Evolutionary conservation across 2,329 filamentous ascomycete genomes (phyloP).

Genomic region (Teratosphaeria destructans): DNA sequence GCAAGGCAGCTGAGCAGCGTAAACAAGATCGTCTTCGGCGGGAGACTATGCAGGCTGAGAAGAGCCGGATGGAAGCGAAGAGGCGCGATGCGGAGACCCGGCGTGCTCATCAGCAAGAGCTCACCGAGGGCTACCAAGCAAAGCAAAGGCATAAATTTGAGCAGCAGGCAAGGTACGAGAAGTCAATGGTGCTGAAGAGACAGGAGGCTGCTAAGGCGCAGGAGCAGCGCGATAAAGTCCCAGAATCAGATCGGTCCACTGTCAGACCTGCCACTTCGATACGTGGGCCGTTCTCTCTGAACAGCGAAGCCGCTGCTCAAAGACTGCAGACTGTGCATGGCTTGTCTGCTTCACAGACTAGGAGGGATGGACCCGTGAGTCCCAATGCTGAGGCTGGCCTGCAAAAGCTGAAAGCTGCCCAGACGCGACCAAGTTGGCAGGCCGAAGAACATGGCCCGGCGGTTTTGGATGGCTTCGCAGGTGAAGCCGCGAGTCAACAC

Average conservation of each 20-base stretch:
- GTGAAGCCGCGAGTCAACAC: not conserved
- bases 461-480: not conserved
- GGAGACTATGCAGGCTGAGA: not conserved
- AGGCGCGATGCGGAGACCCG: not conserved
- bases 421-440: not conserved
- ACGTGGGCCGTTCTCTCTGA: constrained; percentile 4
- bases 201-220: not conserved
- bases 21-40: not conserved
- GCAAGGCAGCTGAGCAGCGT: not conserved
- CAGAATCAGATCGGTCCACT: not conserved
- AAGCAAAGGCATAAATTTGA: not conserved
- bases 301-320: constrained; percentile 4
- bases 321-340: not conserved
- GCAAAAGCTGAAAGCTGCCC: not conserved
- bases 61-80: not conserved
- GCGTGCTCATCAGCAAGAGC: not conserved
- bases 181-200: not conserved
- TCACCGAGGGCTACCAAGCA: not conserved
- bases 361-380: not conserved
- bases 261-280: not conserved
- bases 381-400: not conserved
- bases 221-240: not conserved
- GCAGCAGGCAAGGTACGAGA: not conserved
- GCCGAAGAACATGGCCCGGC: not conserved
- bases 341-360: not conserved